A percentile compares a stretch with the other conserved stretches of the same genome.
Evolutionary conservation across 805 yeast genomes (phyloP).

Genomic region (Saccharomycopsis sp.): DNA sequence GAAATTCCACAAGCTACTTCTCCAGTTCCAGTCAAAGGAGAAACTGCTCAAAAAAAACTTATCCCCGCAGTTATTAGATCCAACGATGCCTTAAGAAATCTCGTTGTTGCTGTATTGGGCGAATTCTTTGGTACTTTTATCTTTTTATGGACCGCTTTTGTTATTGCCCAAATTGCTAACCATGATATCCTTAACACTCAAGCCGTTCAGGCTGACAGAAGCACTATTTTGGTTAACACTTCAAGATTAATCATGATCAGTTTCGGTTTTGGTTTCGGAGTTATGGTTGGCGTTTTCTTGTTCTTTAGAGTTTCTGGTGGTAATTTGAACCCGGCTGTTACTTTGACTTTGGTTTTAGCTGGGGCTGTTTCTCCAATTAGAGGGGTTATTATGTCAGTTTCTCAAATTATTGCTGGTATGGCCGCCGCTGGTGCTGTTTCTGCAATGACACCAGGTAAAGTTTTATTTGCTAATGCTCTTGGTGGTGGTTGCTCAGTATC

Average conservation of each 20-base stretch:
- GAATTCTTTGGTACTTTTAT: constrained; percentile 84
- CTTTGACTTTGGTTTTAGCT: constrained; percentile 63
- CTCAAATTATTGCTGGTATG: constrained; percentile 81
- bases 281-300: constrained; percentile 63
- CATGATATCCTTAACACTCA: constrained; percentile 35
- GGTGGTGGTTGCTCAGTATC: constrained; percentile 67
- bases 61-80: neutral
- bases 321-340: constrained; percentile 85
- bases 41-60: constrained; percentile 3
- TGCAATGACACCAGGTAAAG: constrained; percentile 77
- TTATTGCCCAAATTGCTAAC: constrained; percentile 81
- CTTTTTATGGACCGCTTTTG: constrained; percentile 74
- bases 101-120: constrained; percentile 55
- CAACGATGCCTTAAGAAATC: constrained; percentile 42
- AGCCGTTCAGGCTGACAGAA: constrained; percentile 25
- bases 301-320: constrained; percentile 81
- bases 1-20: neutral
- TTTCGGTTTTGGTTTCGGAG: constrained; percentile 81
- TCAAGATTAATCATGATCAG: constrained; percentile 71
- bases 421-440: constrained; percentile 87
- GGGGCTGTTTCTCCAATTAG: constrained; percentile 69
- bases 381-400: constrained; percentile 53
- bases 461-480: constrained; percentile 61
- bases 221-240: constrained; percentile 43
- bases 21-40: neutral